Evolutionary conservation across 1,284 basidiomycete genomes (phyloP), one percentile per base, ranked within the genome.

Genomic region (Cerioporus squamosus): DNA sequence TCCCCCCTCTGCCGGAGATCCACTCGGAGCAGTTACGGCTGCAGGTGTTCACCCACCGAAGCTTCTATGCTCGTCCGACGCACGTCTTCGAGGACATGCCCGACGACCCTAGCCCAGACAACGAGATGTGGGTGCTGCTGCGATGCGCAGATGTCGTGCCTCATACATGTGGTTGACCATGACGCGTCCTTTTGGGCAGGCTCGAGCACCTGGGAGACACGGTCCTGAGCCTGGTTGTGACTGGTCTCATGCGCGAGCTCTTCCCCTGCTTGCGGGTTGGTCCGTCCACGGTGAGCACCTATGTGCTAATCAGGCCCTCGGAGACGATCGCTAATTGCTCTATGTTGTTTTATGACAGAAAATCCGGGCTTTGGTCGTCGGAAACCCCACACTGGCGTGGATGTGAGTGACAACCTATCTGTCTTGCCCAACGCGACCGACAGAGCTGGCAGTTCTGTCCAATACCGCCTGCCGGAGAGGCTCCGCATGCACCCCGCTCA

Each of bases 1-100:
- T 77, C 7, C 87, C 86, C 9, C 73, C 76, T 8, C 76, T 88
- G 2, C 86, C 87, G 0, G 66, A 71, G 29, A 84, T 90, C 61
- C 57, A 69, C 10, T 74, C 77, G 4, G 67, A 73, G 0, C 74
- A 69, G 1, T 77, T 88, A 45, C 73, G 74, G 43, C 69, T 68
- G 44, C 83, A 82, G 65, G 81, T 91, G 2, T 91, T 88, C 70
- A 92, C 90, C 2, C 90, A 92, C 66, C 84, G 90, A 33, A 87
- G 86, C 68, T 82, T 79, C 65, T 81, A 77, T 64, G 89, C 81
- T 0, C 79, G 90, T 0, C 87, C 88, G 0, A 85, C 82, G 9
- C 83, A 88, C 63, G 74, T 90, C 26, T 92, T 92, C 63, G 90
- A 92, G 68, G 90, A 92, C 71, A 77, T 75, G 31, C 81, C 78